A percentile compares a stretch with the other conserved stretches of the same genome.
Conservation (phyloP, 441 rosid species). For the Iberis amara region DNA sequence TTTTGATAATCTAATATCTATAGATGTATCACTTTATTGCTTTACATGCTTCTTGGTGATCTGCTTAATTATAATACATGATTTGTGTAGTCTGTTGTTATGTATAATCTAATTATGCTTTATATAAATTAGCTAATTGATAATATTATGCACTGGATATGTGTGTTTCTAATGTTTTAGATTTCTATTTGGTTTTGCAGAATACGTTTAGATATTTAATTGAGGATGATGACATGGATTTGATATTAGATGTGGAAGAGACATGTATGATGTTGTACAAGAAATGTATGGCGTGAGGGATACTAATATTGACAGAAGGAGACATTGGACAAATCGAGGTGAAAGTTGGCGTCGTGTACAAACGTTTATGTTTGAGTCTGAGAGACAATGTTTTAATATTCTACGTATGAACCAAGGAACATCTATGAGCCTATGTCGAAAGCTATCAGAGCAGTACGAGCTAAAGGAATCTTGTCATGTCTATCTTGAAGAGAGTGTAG, state of each 20-base stretch:
- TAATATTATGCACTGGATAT: no score
- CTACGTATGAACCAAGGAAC: neutral
- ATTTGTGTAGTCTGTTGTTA: no score
- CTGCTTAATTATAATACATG: no score
- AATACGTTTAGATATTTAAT: neutral
- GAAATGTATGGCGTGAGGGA: neutral
- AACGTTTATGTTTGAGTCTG: neutral
- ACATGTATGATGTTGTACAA: neutral
- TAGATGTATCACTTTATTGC: no score
- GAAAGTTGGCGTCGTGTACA: slow-evolving; percentile 13
- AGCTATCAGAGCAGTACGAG: neutral
- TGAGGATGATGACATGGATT: neutral
- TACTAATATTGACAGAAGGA: neutral
- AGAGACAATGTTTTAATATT: neutral
- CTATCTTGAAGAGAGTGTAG: slow-evolving; percentile 9
- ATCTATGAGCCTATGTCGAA: neutral
- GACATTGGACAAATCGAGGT: neutral
- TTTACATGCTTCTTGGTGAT: no score
- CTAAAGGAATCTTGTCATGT: neutral
- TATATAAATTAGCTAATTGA: no score
- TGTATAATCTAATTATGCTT: no score
- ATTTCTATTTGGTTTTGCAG: neutral
- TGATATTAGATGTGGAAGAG: neutral
- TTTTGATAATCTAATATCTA: no score
- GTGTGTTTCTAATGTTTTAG: no score